phyloP scores from a whole-genome alignment of 495 filamentous ascomycete species.

The Niebla homalea region DNA sequence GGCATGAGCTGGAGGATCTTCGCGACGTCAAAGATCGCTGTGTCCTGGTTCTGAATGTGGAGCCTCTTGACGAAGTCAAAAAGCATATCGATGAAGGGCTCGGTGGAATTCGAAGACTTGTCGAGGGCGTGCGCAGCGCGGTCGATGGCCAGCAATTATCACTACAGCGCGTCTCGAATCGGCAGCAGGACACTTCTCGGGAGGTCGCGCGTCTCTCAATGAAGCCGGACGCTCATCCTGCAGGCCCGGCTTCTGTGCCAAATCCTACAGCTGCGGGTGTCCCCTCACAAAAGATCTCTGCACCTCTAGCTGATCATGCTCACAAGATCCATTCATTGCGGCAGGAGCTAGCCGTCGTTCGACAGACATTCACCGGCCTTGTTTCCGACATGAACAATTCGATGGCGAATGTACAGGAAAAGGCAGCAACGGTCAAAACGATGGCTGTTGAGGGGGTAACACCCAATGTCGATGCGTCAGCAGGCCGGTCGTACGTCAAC shows the following conservation, averaged over 20 bases:
- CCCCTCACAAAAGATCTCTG: constrained; percentile 11
- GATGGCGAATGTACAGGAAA: constrained; percentile 68
- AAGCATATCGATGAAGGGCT: constrained; percentile 88
- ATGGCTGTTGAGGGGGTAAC: constrained; percentile 54
- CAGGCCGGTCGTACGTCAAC: constrained; percentile 71
- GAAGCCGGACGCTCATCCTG: constrained; percentile 37
- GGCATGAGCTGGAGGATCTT: constrained; percentile 89
- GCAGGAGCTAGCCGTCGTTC: constrained; percentile 80
- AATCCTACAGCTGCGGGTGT: constrained; percentile 20
- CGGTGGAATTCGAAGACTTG: constrained; percentile 59
- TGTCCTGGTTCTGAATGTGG: constrained; percentile 86
- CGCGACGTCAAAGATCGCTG: constrained; percentile 91
- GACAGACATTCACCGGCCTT: constrained; percentile 87
- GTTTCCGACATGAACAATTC: constrained; percentile 76
- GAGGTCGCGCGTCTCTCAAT: constrained; percentile 75
- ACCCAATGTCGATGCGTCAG: constrained; percentile 51
- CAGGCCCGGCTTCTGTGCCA: constrained; percentile 22
- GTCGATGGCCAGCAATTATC: constrained; percentile 66
- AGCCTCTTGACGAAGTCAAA: constrained; percentile 93
- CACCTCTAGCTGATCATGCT: constrained; percentile 40
- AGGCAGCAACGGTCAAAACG: constrained; percentile 66
- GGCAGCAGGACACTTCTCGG: constrained; percentile 81
- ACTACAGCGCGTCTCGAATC: constrained; percentile 79
- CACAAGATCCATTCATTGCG: constrained; percentile 69
- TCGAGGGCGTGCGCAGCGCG: constrained; percentile 67